Evolutionary conservation across 495 filamentous ascomycete species (phyloP), one percentile per base, ranked within the genome.

Genomic region (Aspergillus olivimuriae): DNA sequence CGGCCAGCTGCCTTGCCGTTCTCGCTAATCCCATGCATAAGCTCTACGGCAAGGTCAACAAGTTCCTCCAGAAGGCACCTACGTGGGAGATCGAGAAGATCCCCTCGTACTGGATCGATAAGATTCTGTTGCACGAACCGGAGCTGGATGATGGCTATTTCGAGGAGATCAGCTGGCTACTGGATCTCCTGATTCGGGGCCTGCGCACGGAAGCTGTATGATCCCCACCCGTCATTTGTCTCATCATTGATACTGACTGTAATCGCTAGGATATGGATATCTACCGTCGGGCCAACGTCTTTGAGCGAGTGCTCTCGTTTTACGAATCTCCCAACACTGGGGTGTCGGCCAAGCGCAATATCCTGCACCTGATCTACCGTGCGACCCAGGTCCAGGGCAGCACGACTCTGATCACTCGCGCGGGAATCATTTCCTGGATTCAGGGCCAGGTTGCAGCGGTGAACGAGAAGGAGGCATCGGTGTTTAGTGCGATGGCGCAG

Each of bases 41-140:
- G 46, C 74, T 97, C 28, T 98, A 95, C 54, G 75, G 79, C 21
- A 94, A 94, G 55, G 68, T 91, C 69, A 95, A 95, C 69, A 72
- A 73, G 17, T 91, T 91, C 59, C 76, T 98, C 34, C 82, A 84
- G 30, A 79, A 78, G 36, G 74, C 80, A 0, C 90, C 92, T 2
- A 56, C 69, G 7, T 94, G 91, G 85, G 73, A 80, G 18, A 47
- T 84, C 14, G 74, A 81, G 31, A 84, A 82, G 57, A 69, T 95
- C 37, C 90, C 89, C 1, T 70, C 72, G 4, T 80, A 80, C 52
- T 80, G 87, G 56, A 77, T 92, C 31, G 74, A 87, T 47, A 79
- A 77, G 51, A 78, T 92, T 33, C 59, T 94, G 41, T 66, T 82
- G 2, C 76, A 80, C 36, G 73, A 81, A 38, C 87, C 89, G 1